phyloP scores from a whole-genome alignment of 352 stramenopile genomes.

The Globisporangium spinosum region DNA sequence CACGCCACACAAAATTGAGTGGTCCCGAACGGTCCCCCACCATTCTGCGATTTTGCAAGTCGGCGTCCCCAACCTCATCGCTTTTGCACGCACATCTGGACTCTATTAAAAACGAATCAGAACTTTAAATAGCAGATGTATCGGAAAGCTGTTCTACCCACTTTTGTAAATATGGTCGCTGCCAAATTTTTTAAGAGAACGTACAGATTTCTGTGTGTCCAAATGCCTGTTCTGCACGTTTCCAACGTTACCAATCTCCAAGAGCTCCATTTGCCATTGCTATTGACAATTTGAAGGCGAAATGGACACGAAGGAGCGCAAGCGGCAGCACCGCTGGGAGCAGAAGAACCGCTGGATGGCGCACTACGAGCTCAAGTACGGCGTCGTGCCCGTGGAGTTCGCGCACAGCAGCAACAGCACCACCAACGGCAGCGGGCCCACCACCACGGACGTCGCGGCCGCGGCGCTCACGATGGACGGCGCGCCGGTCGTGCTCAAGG shows the following conservation, averaged over 20 bases:
- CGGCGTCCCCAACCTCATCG: not conserved
- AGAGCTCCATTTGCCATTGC: not conserved
- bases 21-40: not conserved
- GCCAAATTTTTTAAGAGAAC: too few relatives aligned
- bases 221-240: too few relatives aligned
- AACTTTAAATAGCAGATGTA: not conserved
- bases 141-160: too few relatives aligned
- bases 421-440: conserved; percentile 9
- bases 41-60: not conserved
- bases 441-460: conserved; percentile 4
- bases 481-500: conserved; percentile 35
- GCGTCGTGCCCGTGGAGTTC: conserved; percentile 46
- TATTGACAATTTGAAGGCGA: not conserved
- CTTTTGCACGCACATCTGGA: too few relatives aligned
- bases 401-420: conserved; percentile 10
- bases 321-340: conserved; percentile 55
- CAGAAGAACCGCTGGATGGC: conserved; percentile 65
- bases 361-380: conserved; percentile 63
- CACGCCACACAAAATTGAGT: not conserved
- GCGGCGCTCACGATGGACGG: conserved; percentile 12
- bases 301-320: conserved; percentile 37
- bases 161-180: too few relatives aligned
- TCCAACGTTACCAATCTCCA: not conserved
- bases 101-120: too few relatives aligned
- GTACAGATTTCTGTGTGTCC: too few relatives aligned